Evolutionary conservation across 805 yeast genomes (phyloP), one percentile per base, ranked within the genome.

Genomic region (Pichia eremophila): DNA sequence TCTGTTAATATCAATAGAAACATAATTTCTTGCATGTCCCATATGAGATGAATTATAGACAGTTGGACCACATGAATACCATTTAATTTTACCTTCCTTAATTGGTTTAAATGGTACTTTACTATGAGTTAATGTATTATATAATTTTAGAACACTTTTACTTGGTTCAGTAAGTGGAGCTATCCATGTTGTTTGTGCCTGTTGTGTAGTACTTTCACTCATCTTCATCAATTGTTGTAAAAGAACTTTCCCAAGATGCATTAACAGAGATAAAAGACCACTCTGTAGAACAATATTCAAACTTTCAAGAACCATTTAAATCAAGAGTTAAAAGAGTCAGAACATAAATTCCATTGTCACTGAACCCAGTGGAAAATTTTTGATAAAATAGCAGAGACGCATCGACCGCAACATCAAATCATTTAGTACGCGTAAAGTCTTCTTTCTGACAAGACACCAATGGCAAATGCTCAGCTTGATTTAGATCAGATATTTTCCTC

Each of bases 11-110:
- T 93, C 99, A 46, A 85, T 86, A 10, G 96, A 79, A 44, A 93
- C 98, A 60, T 93, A 93, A 68, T 93, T 93, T 66, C 99, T 75
- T 14, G 99, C 99, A 65, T 93, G 99, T 22, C 99, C 99, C 97
- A 93, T 89, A 62, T 93, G 99, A 45, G 90, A 79, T 34, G 93
- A 80, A 66, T 93, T 96, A 62, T 93, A 93, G 15, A 93, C 99
- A 0, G 99, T 93, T 12, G 99, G 99, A 7, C 99, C 99, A 75
- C 99, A 93, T 49, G 89, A 85, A 70, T 93, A 93, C 99, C 99
- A 93, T 0, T 89, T 76, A 44, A 93, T 85, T 50, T 75, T 77
- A 51, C 77, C 76, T 3, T 77, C 76, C 28, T 71, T 68, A 48
- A 71, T 66, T 2, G 98, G 95, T n/a, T 80, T 65, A 58, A 93